Evolutionary conservation across 2,329 filamentous ascomycete species (phyloP).

Genomic region (Xylariaceae sp.): DNA sequence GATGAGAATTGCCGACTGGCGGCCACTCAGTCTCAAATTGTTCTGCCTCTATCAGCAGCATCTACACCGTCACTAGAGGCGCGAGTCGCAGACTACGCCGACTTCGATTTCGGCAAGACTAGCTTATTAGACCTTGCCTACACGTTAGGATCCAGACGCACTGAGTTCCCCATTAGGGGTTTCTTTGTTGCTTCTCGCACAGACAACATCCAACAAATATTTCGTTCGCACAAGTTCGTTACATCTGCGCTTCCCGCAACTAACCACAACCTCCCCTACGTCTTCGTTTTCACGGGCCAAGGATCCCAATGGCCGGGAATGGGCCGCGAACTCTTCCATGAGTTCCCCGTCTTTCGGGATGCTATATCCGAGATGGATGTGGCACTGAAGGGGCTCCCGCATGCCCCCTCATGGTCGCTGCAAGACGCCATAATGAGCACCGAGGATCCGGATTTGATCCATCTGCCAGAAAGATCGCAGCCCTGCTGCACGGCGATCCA

Average conservation of each 20-base stretch:
- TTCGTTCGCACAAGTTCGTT: neutral
- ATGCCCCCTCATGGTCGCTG: constrained; percentile 11
- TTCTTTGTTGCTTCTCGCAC: constrained; percentile 12
- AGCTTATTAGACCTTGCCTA: constrained; percentile 15
- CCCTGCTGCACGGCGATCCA: constrained; percentile 33
- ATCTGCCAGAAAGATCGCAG: constrained; percentile 29
- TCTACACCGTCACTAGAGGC: neutral
- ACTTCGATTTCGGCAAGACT: constrained; percentile 1
- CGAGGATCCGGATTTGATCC: neutral
- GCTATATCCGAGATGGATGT: constrained; percentile 16
- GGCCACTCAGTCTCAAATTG: neutral
- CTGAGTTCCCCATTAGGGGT: constrained; percentile 3
- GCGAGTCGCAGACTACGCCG: neutral
- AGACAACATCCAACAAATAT: neutral
- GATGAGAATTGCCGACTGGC: neutral
- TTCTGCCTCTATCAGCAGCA: neutral
- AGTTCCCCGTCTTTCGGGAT: constrained; percentile 10
- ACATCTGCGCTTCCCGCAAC: neutral
- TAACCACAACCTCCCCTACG: neutral
- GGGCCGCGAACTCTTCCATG: constrained; percentile 18
- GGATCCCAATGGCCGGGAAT: constrained; percentile 34
- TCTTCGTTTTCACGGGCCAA: constrained; percentile 27
- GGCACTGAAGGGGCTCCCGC: neutral
- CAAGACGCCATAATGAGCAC: constrained; percentile 2
- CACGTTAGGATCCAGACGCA: constrained; percentile 17